Percentiles rank a stretch among this genome's conserved stretches.
Evolutionary conservation across 2,329 filamentous ascomycete genomes (phyloP).

Genomic region (Colletotrichum higginsianum): DNA sequence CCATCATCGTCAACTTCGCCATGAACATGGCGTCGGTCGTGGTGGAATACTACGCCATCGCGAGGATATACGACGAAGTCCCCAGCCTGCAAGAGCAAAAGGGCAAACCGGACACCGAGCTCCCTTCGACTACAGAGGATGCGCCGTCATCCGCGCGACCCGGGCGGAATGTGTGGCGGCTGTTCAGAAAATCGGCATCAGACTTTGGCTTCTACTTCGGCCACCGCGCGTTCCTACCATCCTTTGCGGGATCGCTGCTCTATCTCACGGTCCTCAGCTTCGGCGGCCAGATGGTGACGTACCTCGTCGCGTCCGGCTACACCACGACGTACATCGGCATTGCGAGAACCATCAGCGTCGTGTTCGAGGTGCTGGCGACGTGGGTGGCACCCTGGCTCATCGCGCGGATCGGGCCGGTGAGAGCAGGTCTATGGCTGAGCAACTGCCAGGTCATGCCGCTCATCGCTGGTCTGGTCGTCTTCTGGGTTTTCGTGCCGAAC

Average conservation of each 20-base stretch:
- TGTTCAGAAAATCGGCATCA: constrained; percentile 19
- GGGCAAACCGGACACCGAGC: neutral
- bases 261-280: constrained; percentile 70
- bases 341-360: constrained; percentile 61
- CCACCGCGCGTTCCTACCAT: constrained; percentile 68
- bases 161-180: neutral
- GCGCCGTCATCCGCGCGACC: no score
- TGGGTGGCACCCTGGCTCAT: constrained; percentile 67
- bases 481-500: constrained; percentile 41
- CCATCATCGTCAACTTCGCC: constrained; percentile 63
- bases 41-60: constrained; percentile 68
- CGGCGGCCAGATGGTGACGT: constrained; percentile 70
- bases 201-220: constrained; percentile 58
- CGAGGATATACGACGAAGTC: constrained; percentile 48
- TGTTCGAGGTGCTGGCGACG: constrained; percentile 69
- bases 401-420: constrained; percentile 63
- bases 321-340: constrained; percentile 61
- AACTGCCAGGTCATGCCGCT: constrained; percentile 72
- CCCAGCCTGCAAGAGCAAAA: constrained; percentile 48
- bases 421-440: constrained; percentile 76
- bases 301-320: constrained; percentile 64
- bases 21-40: constrained; percentile 65
- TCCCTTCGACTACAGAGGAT: neutral
- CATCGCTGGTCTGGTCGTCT: constrained; percentile 51
- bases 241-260: constrained; percentile 66